Evolutionary conservation across 2,329 filamentous ascomycete species (phyloP).

Genomic region (Aureobasidium sp.): DNA sequence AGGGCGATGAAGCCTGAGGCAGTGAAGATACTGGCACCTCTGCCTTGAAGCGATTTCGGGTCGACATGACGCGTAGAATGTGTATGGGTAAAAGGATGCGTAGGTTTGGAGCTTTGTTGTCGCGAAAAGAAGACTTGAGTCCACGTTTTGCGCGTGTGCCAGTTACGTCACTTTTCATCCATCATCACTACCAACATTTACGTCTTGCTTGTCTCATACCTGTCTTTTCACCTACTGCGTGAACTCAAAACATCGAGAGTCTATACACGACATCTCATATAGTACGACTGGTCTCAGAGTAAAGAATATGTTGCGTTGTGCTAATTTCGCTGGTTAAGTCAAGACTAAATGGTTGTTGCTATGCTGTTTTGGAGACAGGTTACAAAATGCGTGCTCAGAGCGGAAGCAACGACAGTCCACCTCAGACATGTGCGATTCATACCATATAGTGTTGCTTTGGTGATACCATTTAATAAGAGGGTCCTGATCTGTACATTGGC

Average conservation of each 20-base stretch:
- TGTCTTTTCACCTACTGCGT: background rate
- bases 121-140: background rate
- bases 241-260: no score
- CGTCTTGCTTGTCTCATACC: background rate
- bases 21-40: background rate
- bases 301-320: background rate
- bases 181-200: slow-evolving; percentile 3
- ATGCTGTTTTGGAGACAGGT: background rate
- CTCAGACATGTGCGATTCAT: no score
- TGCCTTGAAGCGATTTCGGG: background rate
- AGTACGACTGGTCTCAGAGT: no score
- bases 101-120: background rate
- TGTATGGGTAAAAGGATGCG: background rate
- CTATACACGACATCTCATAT: no score
- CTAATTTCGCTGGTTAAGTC: background rate
- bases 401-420: background rate
- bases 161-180: no score
- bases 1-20: background rate
- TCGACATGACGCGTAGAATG: background rate
- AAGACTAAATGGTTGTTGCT: background rate
- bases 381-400: background rate
- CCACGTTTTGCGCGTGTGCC: background rate
- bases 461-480: no score
- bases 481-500: background rate
- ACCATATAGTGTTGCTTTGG: no score